Conservation (phyloP, 192 early-diverging fungal genomes). For the Cetraspora pellucida region DNA sequence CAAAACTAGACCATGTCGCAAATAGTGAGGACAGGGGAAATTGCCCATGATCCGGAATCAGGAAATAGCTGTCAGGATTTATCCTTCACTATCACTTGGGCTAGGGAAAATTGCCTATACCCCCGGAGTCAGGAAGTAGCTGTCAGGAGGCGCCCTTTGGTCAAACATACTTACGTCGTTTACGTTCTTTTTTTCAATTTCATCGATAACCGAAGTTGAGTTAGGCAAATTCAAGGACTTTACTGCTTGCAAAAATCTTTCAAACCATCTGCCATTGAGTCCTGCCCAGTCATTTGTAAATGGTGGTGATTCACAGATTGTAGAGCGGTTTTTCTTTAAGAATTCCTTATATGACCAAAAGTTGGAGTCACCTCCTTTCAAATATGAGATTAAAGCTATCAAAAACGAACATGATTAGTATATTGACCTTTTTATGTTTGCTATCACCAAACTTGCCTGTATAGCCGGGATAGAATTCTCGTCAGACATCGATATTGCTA, state of each 20-base stretch:
- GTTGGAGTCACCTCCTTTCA: not conserved
- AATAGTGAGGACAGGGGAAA: constrained; percentile 24
- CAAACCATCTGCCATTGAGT: not conserved
- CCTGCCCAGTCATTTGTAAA: not conserved
- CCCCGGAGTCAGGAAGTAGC: constrained; percentile 14
- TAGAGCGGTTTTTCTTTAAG: not conserved
- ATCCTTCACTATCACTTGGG: constrained; percentile 16
- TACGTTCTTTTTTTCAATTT: not conserved
- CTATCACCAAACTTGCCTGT: too few species aligned
- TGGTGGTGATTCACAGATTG: not conserved
- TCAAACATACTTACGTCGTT: constrained; percentile 17
- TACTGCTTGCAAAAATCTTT: not conserved
- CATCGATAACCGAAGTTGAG: not conserved
- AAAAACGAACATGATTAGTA: not conserved
- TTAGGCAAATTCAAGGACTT: not conserved
- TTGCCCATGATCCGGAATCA: constrained; percentile 24
- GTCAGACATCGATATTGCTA: too few species aligned
- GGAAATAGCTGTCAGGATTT: constrained; percentile 27
- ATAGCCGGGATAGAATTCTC: too few species aligned
- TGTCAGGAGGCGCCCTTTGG: constrained; percentile 19
- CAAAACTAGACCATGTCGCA: constrained; percentile 4
- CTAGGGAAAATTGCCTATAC: constrained; percentile 25
- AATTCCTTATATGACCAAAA: constrained; percentile 3
- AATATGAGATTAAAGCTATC: not conserved
- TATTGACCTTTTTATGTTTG: too few species aligned